These are phyloP conservation scores for Purpureocillium lavendulum DNA, from an alignment of 2,329 filamentous ascomycete genomes.

Conservation along the genomic window DNA sequence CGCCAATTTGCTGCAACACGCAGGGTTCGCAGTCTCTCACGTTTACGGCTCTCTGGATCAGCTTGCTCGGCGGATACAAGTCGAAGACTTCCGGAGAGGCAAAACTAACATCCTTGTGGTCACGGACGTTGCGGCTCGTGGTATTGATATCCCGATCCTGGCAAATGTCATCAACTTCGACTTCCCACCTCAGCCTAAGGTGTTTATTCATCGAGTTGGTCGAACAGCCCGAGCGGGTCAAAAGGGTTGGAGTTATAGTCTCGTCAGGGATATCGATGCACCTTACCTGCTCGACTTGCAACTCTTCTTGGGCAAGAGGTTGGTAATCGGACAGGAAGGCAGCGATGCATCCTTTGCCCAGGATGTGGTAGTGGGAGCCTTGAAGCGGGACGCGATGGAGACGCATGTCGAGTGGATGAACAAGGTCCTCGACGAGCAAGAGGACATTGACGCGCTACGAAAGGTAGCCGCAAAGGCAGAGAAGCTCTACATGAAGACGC, in stretches of 20 bases:
- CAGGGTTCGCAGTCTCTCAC: constrained; percentile 85
- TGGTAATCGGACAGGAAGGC: constrained; percentile 64
- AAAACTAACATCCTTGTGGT: constrained; percentile 87
- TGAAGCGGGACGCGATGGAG: constrained; percentile 67
- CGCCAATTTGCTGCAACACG: constrained; percentile 65
- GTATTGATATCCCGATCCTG: constrained; percentile 94
- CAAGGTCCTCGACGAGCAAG: constrained; percentile 66
- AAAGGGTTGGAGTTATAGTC: constrained; percentile 89
- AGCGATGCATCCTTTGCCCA: constrained; percentile 63
- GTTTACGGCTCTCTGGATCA: constrained; percentile 94
- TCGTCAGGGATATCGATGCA: constrained; percentile 79
- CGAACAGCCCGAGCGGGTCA: constrained; percentile 91
- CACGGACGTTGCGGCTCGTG: constrained; percentile 90
- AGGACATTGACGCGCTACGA: constrained; percentile 64
- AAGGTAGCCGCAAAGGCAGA: constrained; percentile 79
- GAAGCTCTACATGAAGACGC: constrained; percentile 82
- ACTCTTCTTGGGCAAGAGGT: constrained; percentile 79
- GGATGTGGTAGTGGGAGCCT: constrained; percentile 73
- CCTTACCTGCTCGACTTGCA: constrained; percentile 92
- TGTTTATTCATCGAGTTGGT: constrained; percentile 93
- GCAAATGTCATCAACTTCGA: constrained; percentile 99
- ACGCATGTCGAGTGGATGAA: constrained; percentile 73
- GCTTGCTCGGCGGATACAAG: constrained; percentile 83
- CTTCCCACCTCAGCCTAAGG: constrained; percentile 92
- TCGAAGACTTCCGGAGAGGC: constrained; percentile 80